These are phyloP conservation scores for Bolboschoenus planiculmis DNA, from an alignment of 176 grass and related monocot genomes.

Conservation along the genomic window DNA sequence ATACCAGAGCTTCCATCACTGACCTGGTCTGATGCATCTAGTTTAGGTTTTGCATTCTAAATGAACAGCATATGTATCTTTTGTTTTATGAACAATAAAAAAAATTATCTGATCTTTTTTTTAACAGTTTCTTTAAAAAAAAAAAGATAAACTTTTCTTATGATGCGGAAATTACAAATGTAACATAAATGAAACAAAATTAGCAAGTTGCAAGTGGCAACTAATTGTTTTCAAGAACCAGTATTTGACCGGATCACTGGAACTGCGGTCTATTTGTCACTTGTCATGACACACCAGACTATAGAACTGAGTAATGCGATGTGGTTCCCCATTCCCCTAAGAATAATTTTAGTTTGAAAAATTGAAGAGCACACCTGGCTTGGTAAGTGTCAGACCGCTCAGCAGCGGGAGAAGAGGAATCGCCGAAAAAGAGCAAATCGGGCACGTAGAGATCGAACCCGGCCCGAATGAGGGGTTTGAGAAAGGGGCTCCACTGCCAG, in stretches of 20 bases:
- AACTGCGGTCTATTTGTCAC: no score
- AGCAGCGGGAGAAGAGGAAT: conserved; percentile 37
- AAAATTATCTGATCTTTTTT: not conserved
- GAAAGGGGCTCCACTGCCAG: conserved; percentile 76
- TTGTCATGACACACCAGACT: no score
- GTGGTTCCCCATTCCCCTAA: no score
- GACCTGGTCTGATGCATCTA: conserved; percentile 8
- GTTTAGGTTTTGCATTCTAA: not conserved
- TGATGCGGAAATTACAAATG: not conserved
- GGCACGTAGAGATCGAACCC: conserved; percentile 84
- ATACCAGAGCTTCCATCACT: conserved; percentile 26
- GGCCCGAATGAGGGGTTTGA: conserved; percentile 55
- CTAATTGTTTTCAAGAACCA: no score
- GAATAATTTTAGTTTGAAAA: not conserved
- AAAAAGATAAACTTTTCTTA: not conserved
- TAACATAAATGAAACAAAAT: no score
- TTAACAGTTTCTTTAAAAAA: not conserved
- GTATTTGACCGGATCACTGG: no score
- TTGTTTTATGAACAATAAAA: not conserved
- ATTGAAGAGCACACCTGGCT: conserved; percentile 30
- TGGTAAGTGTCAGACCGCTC: conserved; percentile 74
- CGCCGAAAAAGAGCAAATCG: conserved; percentile 87
- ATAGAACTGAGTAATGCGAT: no score
- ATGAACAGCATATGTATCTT: not conserved
- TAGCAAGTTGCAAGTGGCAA: no score